Base-by-base conservation (phyloP, 495 filamentous ascomycete species). In the Chaetomium tenue region DNA sequence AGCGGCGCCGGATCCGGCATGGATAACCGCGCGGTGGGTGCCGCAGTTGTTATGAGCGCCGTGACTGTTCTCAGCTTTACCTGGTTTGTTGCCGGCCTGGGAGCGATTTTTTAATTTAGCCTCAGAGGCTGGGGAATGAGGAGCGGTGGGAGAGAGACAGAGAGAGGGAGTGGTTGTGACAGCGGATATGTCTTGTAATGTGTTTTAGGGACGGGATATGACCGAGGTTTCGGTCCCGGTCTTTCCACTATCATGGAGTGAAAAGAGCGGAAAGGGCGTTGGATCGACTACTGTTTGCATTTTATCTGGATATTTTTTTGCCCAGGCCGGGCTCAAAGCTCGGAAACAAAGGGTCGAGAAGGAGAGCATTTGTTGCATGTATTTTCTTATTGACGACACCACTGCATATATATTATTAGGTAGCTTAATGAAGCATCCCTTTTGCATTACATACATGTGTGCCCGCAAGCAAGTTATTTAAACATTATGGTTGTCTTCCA, bases 61-160 rank as follows among this genome's bases (percentile, higher is more conserved):
- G 78, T 94, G 52, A 96, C 92, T 9, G 78, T 96, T 15, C 66
- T 89, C 30, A 91, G 91, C 52, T 96, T 97, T 73, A 90, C 90
- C 57, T 97, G 91, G 89, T 97, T 97, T 68, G 87, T 91, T 50
- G 83, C 83, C 48, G 89, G 84, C 13, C 80, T 88, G 59, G 89
- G 84, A 30, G 75, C 63, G 60, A 72, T 88, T 55, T 81, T 88
- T 51, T 71, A 51, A 55, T 39, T 55, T 44, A 20, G 46, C 20
- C n/a, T 9, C 8, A 2, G 28, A 51, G 8, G 39, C 5, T 25
- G 26, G 39, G 23, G n/a, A 40, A 15, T 33, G 26, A 28, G 11
- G 15, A 23, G 57, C 15, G 39, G 23, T 39, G 23, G 26, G n/a
- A 62, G 20, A 2, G 30, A 9, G 15, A n/a, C n/a, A n/a, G 18